Percentiles rank a stretch among this genome's conserved stretches.
These are phyloP conservation scores for Cryptococcus sp. DNA, from an alignment of 1,284 basidiomycete species.

Conservation along the genomic window DNA sequence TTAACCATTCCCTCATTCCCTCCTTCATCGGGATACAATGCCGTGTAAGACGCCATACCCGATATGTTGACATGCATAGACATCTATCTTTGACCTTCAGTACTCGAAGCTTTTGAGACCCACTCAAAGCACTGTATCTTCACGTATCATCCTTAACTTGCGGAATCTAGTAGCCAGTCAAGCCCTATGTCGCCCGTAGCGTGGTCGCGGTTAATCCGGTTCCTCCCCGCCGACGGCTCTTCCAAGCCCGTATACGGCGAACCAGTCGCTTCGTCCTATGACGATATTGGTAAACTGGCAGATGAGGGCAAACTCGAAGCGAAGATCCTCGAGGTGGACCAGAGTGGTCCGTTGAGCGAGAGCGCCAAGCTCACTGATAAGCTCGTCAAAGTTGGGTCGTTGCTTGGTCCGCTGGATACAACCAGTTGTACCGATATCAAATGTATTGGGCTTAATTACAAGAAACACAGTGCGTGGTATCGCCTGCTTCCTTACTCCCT, in stretches of 20 bases:
- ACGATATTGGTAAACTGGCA: slow-evolving; percentile 37
- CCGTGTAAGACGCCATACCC: too few relatives aligned
- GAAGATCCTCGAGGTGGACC: slow-evolving; percentile 20
- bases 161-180: too few relatives aligned
- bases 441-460: slow-evolving; percentile 33
- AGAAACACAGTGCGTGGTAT: slow-evolving; percentile 18
- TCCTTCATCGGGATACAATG: too few relatives aligned
- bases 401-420: slow-evolving; percentile 8
- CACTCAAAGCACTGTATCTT: too few relatives aligned
- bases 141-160: too few relatives aligned
- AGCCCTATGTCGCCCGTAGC: neutral
- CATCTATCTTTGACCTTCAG: too few relatives aligned
- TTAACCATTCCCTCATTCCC: too few relatives aligned
- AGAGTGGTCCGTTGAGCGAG: slow-evolving; percentile 7
- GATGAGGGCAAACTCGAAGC: slow-evolving; percentile 16
- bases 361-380: slow-evolving; percentile 10
- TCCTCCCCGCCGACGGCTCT: slow-evolving; percentile 17
- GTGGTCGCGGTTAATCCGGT: slow-evolving; percentile 34
- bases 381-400: slow-evolving; percentile 5
- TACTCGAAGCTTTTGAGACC: too few relatives aligned
- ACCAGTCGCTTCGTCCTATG: slow-evolving; percentile 26
- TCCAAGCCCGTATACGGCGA: slow-evolving; percentile 22
- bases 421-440: slow-evolving; percentile 11
- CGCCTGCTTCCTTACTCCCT: too few relatives aligned
- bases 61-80: too few relatives aligned